A percentile compares a stretch with the other conserved stretches of the same genome.
These are phyloP conservation scores for Mycosphaerella sp. DNA, from an alignment of 2,329 filamentous ascomycete species.

Conservation along the genomic window DNA sequence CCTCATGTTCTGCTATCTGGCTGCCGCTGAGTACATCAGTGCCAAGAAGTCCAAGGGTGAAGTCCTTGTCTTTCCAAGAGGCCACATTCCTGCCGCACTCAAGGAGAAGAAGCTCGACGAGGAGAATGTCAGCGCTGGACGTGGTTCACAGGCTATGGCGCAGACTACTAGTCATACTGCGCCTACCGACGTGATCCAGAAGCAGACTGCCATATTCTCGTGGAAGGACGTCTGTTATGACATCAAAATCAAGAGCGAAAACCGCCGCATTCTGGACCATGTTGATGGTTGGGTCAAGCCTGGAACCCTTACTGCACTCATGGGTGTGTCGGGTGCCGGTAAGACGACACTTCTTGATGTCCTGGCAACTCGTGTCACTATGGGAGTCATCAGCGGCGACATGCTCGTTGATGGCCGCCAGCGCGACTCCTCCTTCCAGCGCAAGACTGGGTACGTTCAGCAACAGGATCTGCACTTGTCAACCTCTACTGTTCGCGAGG, in stretches of 20 bases:
- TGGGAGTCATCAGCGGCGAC: conserved; percentile 81
- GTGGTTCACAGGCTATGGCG: conserved; percentile 17
- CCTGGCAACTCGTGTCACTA: conserved; percentile 75
- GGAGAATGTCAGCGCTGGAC: conserved; percentile 15
- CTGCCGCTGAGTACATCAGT: conserved; percentile 43
- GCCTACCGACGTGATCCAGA: conserved; percentile 46
- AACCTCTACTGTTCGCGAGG: conserved; percentile 82
- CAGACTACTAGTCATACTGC: conserved; percentile 36
- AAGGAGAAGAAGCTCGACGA: conserved; percentile 44
- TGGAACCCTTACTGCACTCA: conserved; percentile 79
- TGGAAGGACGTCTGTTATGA: conserved; percentile 77
- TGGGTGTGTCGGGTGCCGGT: conserved; percentile 89
- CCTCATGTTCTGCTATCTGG: conserved; percentile 40
- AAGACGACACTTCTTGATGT: conserved; percentile 89
- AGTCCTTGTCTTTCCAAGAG: conserved; percentile 46
- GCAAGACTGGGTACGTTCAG: conserved; percentile 86
- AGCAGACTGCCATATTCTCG: conserved; percentile 72
- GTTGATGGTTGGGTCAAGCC: conserved; percentile 94
- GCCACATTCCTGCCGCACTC: conserved; percentile 46
- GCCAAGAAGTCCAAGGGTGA: conserved; percentile 49
- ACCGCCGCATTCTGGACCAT: conserved; percentile 70
- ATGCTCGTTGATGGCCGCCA: conserved; percentile 75
- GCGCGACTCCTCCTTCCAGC: conserved; percentile 77
- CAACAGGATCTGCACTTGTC: conserved; percentile 86
- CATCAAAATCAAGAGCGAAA: conserved; percentile 72